A percentile compares a stretch with the other conserved stretches of the same genome.
These are phyloP conservation scores for Diplodia seriata DNA, from an alignment of 2,329 filamentous ascomycete species.

Conservation along the genomic window DNA sequence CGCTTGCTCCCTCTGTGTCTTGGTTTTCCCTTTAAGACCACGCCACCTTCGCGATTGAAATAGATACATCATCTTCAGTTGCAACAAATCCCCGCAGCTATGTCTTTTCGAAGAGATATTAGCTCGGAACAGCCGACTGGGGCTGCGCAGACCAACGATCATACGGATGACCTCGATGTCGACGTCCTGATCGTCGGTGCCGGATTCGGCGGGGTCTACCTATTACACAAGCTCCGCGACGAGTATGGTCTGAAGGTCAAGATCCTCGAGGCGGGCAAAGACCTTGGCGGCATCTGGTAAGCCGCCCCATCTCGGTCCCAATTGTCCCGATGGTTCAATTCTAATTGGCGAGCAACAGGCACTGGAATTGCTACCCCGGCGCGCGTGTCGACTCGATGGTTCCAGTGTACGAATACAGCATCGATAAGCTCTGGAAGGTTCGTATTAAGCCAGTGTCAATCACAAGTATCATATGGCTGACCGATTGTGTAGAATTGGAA, in stretches of 20 bases:
- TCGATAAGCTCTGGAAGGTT: constrained; percentile 56
- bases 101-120: constrained; percentile 22
- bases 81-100: background rate
- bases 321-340: background rate
- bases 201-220: constrained; percentile 52
- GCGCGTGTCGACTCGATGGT: constrained; percentile 57
- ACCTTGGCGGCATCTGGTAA: constrained; percentile 52
- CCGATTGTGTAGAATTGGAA: constrained; percentile 57
- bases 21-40: no score
- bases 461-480: background rate
- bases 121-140: background rate
- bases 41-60: no score
- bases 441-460: constrained; percentile 3
- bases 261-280: constrained; percentile 50
- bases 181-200: constrained; percentile 51
- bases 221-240: constrained; percentile 51
- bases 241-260: constrained; percentile 50
- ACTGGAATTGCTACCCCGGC: constrained; percentile 55
- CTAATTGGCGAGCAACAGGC: constrained; percentile 35
- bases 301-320: background rate
- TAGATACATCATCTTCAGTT: background rate
- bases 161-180: constrained; percentile 42
- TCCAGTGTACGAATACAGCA: constrained; percentile 57
- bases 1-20: no score
- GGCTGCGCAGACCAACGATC: background rate